Evolutionary conservation across 2,329 filamentous ascomycete species (phyloP).

Genomic region (Lachnellula occidentalis): DNA sequence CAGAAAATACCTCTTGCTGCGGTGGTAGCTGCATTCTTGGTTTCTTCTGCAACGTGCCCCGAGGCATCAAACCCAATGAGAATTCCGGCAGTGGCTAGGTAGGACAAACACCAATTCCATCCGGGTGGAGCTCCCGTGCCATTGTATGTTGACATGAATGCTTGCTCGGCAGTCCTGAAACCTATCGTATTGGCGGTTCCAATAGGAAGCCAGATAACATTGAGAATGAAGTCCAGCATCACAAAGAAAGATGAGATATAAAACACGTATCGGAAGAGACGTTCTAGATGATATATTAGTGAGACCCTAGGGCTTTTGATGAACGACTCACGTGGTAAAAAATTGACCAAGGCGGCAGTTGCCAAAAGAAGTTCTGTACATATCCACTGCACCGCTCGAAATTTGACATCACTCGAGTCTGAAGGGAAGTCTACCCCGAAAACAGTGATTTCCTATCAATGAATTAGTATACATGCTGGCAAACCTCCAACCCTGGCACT

Average conservation of each 20-base stretch:
- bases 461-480: background rate
- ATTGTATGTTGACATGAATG: slow-evolving; percentile 57
- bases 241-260: slow-evolving; percentile 42
- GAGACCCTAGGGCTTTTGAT: no score
- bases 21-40: slow-evolving; percentile 50
- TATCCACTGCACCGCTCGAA: slow-evolving; percentile 57
- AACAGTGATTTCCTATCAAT: slow-evolving; percentile 47
- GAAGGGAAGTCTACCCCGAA: slow-evolving; percentile 51
- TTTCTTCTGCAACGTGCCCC: slow-evolving; percentile 57
- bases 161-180: slow-evolving; percentile 52
- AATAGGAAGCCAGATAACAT: slow-evolving; percentile 57
- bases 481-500: slow-evolving; percentile 6
- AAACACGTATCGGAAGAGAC: slow-evolving; percentile 39
- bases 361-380: slow-evolving; percentile 47
- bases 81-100: slow-evolving; percentile 54
- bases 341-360: slow-evolving; percentile 44
- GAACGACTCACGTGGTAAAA: slow-evolving; percentile 41
- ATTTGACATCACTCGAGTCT: slow-evolving; percentile 47
- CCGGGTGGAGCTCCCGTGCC: slow-evolving; percentile 48
- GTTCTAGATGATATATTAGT: slow-evolving; percentile 21
- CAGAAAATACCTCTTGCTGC: slow-evolving; percentile 56
- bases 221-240: slow-evolving; percentile 52
- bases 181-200: slow-evolving; percentile 49
- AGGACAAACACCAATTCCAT: slow-evolving; percentile 60
- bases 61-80: slow-evolving; percentile 57